These are phyloP conservation scores for Sporobolus alterniflorus DNA, from an alignment of 202 grass and related monocot genomes.

Conservation along the genomic window DNA sequence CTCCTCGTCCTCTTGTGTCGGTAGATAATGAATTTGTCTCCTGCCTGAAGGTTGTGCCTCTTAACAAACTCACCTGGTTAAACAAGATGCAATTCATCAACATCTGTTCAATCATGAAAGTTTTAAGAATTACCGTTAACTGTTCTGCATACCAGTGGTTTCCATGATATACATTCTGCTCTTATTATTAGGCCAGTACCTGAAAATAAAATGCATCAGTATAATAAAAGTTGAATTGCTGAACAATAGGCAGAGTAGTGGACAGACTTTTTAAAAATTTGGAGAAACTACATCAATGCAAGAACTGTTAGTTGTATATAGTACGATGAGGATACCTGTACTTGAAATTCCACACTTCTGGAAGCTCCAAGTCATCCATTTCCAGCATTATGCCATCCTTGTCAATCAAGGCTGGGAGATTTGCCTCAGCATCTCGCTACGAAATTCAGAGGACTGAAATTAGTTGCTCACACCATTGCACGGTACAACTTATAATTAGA, in stretches of 20 bases:
- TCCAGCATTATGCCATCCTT: slow-evolving; percentile 68
- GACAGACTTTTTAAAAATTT: background rate
- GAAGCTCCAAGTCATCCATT: slow-evolving; percentile 78
- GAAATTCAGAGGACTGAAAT: slow-evolving; percentile 30
- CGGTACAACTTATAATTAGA: background rate
- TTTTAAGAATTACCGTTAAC: background rate
- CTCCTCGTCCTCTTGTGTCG: slow-evolving; percentile 49
- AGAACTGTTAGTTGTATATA: background rate
- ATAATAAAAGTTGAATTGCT: background rate
- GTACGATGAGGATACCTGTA: slow-evolving; percentile 53
- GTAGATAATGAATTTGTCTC: slow-evolving; percentile 74
- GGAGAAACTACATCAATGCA: background rate
- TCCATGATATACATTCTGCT: slow-evolving; percentile 97
- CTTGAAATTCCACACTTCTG: slow-evolving; percentile 80
- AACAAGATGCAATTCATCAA: background rate
- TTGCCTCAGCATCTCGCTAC: slow-evolving; percentile 82
- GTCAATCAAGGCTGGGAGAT: slow-evolving; percentile 74
- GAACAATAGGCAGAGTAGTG: background rate
- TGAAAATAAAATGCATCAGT: slow-evolving; percentile 37
- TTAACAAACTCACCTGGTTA: slow-evolving; percentile 82
- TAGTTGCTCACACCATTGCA: background rate
- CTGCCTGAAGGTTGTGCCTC: slow-evolving; percentile 59
- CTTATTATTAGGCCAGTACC: slow-evolving; percentile 96
- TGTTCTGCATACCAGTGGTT: slow-evolving; percentile 55
- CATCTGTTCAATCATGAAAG: background rate